Base-by-base conservation (phyloP, 768 basidiomycete genomes). In the Agrocybe chaxingu region DNA sequence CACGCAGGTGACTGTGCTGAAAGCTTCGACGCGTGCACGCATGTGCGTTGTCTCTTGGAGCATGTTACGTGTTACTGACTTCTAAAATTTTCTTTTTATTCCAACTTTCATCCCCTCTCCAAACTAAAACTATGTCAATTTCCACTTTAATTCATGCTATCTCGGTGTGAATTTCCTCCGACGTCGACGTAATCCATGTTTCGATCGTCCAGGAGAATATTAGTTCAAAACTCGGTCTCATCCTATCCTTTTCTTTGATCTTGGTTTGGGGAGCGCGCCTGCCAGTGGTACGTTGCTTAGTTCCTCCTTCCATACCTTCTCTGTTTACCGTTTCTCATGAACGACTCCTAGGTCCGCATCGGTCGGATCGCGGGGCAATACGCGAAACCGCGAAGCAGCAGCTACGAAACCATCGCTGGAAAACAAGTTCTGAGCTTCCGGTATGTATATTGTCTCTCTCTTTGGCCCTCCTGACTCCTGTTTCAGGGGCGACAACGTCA, bases 1-100 rank as follows among this genome's bases (percentile, higher is more conserved):
- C 97, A 99, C 54, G 97, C 97, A 0, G 97, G 97, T 2, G 97
- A 99, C 62, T 99, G 97, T 60, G 94, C 92, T n/a, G 92, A 95
- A 67, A 88, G 90, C 65, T 95, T 96, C 61, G 87, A 90, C 58
- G 92, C 91, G 0, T 94, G 92, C 64, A 92, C 89, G 0, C 82
- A 91, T 54, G 90, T 91, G 63, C 59, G 79, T 73, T 35, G 49
- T 33, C 47, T 33, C 29, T 32, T 60, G 41, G 44, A 43, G 57
- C 9, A 53, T 54, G 52, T 58, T 50, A 31, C 48, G 45, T 47
- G 31, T 31, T n/a, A 11, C 43, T 42, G 13, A 19, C 16, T 50
- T 30, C 46, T 9, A 18, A 24, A 12, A 32, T 32, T 53, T 40
- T 5, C 37, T 16, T 16, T 35, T 24, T 49, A 30, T 35, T 48